Evolutionary conservation across 192 early-diverging fungal genomes (phyloP).

Genomic region (Coemansia sp.): DNA sequence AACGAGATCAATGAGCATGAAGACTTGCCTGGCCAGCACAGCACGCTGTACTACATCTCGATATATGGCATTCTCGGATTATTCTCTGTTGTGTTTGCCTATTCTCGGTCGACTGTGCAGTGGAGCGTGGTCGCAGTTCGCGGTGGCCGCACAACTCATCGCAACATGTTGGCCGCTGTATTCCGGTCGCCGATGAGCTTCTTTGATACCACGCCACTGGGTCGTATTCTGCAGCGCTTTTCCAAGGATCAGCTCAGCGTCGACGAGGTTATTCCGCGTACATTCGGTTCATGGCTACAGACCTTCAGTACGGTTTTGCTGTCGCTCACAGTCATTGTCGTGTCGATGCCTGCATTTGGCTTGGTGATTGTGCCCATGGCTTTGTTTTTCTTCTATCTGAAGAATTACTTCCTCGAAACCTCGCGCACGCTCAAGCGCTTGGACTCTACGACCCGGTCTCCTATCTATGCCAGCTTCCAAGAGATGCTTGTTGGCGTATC

Average conservation of each 20-base stretch:
- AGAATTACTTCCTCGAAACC: conserved; percentile 68
- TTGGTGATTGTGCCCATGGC: conserved; percentile 58
- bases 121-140: conserved; percentile 84
- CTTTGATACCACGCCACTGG: conserved; percentile 77
- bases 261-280: conserved; percentile 72
- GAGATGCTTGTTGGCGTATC: conserved; percentile 62
- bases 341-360: conserved; percentile 56
- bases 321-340: conserved; percentile 54
- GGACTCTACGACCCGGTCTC: conserved; percentile 71
- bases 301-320: conserved; percentile 35
- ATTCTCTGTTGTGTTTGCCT: conserved; percentile 62
- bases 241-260: conserved; percentile 83
- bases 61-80: conserved; percentile 81
- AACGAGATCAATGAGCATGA: conserved; percentile 54
- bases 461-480: conserved; percentile 69
- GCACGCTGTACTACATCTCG: conserved; percentile 65
- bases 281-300: conserved; percentile 60
- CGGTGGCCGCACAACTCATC: conserved; percentile 76
- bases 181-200: conserved; percentile 65
- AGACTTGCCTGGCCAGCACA: conserved; percentile 3
- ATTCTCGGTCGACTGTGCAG: conserved; percentile 72
- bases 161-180: conserved; percentile 78
- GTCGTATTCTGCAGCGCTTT: conserved; percentile 88
- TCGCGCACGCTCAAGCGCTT: conserved; percentile 80
- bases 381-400: conserved; percentile 55